Evolutionary conservation across 169 alveolate genomes (phyloP), one percentile per base, ranked within the genome.

Genomic region (Toxoplasma gondii): DNA sequence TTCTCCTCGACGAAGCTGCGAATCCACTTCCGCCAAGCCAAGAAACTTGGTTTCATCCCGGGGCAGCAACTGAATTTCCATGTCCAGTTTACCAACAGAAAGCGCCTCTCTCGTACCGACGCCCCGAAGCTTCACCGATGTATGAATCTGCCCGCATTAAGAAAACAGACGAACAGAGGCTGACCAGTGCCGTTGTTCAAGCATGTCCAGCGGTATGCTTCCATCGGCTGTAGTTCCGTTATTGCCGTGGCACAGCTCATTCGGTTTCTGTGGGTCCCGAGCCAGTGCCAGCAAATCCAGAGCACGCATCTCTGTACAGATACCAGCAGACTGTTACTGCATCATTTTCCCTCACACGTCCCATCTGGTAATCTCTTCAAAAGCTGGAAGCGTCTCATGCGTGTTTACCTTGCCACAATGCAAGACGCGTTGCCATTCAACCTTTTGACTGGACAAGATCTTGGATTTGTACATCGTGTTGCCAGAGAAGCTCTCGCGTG

Each of bases 371-470:
- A 49, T 9, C 58, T 9, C 58, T 9, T 49, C 58, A 17, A 9
- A 49, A 1, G 58, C 58, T 9, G 22, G 27, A 12, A 17, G 58
- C 58, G 58, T 9, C 58, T 0, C 0, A 49, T 17, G 58, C 58
- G 58, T n/a, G 84, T 36, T 74, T 74, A 74, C 84, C 84, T 74
- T 74, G 27, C 84, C 84, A 0, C 44, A 36, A 34, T 74, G 84
- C 45, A 74, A 38, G 34, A 74, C 84, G 34, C 34, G 27, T 74
- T 44, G 84, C 84, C 84, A 38, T 38, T 74, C 84, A n/a, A 74
- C 44, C 45, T 36, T n/a, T 34, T 38, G 84, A 34, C 84, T 74
- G 84, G 49, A 74, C 41, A 74, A 38, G 49, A 74, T n/a, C 84
- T 74, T 38, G 27, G 84, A n/a, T 38, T 27, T 38, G 44, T 74